A percentile compares a stretch with the other conserved stretches of the same genome.
These are phyloP conservation scores for Mycena vulgaris DNA, from an alignment of 768 basidiomycete genomes.

Conservation along the genomic window DNA sequence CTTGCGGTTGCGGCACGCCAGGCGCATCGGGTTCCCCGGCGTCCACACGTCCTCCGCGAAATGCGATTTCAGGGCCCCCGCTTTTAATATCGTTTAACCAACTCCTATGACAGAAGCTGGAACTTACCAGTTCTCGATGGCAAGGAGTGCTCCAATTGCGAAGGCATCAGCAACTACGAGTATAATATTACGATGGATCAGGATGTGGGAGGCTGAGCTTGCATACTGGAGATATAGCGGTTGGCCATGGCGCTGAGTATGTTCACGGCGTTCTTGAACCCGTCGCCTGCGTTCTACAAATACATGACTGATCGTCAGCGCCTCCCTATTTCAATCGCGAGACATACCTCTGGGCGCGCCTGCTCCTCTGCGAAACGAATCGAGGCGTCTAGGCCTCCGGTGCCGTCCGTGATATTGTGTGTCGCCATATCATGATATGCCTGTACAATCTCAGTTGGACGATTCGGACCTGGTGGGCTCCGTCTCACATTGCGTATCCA, in stretches of 20 bases:
- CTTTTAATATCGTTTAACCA: background rate
- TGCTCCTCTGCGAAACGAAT: slow-evolving; percentile 42
- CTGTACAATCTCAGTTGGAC: slow-evolving; percentile 1
- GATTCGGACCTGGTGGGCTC: background rate
- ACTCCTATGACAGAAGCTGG: background rate
- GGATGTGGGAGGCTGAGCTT: background rate
- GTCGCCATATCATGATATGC: slow-evolving; percentile 48
- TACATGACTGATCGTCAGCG: background rate
- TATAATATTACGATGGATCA: background rate
- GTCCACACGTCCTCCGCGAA: slow-evolving; percentile 31
- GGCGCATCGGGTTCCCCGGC: slow-evolving; percentile 17
- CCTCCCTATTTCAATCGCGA: background rate
- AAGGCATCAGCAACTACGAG: slow-evolving; percentile 19
- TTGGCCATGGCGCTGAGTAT: background rate
- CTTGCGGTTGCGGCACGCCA: slow-evolving; percentile 23
- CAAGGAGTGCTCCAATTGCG: slow-evolving; percentile 11
- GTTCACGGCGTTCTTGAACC: background rate
- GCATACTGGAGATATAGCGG: background rate
- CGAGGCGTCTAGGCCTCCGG: slow-evolving; percentile 47
- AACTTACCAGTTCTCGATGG: slow-evolving; percentile 22
- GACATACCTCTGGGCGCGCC: slow-evolving; percentile 20
- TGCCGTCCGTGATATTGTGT: slow-evolving; percentile 40
- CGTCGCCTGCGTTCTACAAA: slow-evolving; percentile 2
- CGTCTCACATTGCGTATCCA: slow-evolving; percentile 28
- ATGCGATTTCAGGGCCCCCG: slow-evolving; percentile 26